phyloP scores from a whole-genome alignment of 306 rosid genomes.

The Senna siamea region DNA sequence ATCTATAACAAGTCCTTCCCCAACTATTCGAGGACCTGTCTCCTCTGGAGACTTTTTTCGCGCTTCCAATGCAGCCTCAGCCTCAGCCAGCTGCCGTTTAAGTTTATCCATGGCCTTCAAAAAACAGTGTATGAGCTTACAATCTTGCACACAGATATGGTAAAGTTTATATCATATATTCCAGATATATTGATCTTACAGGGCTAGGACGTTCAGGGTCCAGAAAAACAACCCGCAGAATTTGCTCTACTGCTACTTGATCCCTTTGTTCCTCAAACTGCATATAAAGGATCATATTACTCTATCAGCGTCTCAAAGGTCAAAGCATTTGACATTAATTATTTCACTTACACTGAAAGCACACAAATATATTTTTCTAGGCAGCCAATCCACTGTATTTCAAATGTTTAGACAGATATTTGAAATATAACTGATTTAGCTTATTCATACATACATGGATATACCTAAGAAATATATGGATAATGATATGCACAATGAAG shows the following conservation, averaged over 20 bases:
- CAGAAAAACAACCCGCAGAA: conserved; percentile 80
- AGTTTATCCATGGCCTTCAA: conserved; percentile 84
- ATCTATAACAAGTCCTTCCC: conserved; percentile 91
- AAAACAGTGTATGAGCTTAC: conserved; percentile 28
- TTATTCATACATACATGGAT: conserved; percentile 3
- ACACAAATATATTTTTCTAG: not conserved
- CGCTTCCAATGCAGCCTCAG: conserved; percentile 80
- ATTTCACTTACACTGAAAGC: conserved; percentile 3
- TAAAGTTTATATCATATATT: not conserved
- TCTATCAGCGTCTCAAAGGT: conserved; percentile 33
- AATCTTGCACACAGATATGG: not conserved
- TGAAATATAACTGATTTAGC: conserved; percentile 4
- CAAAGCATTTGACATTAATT: conserved; percentile 24
- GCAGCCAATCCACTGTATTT: conserved; percentile 16
- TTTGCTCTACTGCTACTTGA: conserved; percentile 85
- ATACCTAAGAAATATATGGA: not conserved
- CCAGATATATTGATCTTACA: conserved; percentile 50
- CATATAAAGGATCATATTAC: conserved; percentile 25
- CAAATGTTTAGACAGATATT: conserved; percentile 13
- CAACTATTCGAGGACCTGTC: conserved; percentile 67
- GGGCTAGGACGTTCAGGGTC: conserved; percentile 79
- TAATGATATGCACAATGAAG: conserved; percentile 18
- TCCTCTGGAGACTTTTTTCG: conserved; percentile 86
- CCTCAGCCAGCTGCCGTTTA: conserved; percentile 81
- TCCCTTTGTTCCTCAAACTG: conserved; percentile 97